Evolutionary conservation across 495 filamentous ascomycete species (phyloP).

Genomic region (Penicillium chermesinum): DNA sequence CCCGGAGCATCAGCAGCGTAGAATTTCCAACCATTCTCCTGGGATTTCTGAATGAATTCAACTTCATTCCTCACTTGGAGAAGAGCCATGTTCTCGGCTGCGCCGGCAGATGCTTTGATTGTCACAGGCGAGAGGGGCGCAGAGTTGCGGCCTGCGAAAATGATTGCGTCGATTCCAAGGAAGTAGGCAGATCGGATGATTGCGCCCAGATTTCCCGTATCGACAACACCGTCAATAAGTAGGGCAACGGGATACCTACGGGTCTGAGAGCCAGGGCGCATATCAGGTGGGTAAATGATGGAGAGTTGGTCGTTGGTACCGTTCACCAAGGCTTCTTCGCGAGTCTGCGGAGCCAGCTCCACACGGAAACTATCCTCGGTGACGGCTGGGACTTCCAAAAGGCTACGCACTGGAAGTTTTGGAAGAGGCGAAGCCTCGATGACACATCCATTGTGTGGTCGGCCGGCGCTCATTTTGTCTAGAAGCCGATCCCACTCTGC

Average conservation of each 20-base stretch:
- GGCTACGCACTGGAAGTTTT: slow-evolving; percentile 58
- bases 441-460: slow-evolving; percentile 87
- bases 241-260: slow-evolving; percentile 69
- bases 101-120: slow-evolving; percentile 82
- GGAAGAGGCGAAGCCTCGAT: slow-evolving; percentile 84
- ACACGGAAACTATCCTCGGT: slow-evolving; percentile 49
- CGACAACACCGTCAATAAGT: slow-evolving; percentile 76
- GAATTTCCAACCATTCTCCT: slow-evolving; percentile 71
- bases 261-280: slow-evolving; percentile 10
- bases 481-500: slow-evolving; percentile 57
- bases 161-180: slow-evolving; percentile 73
- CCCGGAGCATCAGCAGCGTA: slow-evolving; percentile 68
- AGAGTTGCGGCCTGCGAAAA: slow-evolving; percentile 60
- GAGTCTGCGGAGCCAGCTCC: slow-evolving; percentile 59
- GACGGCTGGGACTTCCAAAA: slow-evolving; percentile 44
- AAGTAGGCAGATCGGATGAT: slow-evolving; percentile 84
- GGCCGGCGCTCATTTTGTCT: slow-evolving; percentile 75
- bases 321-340: slow-evolving; percentile 68
- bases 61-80: slow-evolving; percentile 59
- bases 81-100: slow-evolving; percentile 70
- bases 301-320: slow-evolving; percentile 44
- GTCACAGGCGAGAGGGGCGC: slow-evolving; percentile 69
- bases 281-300: slow-evolving; percentile 24
- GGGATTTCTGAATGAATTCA: slow-evolving; percentile 63
- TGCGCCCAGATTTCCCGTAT: slow-evolving; percentile 84